Evolutionary conservation across 768 basidiomycete genomes (phyloP).

Genomic region (Mrakia blollopis): DNA sequence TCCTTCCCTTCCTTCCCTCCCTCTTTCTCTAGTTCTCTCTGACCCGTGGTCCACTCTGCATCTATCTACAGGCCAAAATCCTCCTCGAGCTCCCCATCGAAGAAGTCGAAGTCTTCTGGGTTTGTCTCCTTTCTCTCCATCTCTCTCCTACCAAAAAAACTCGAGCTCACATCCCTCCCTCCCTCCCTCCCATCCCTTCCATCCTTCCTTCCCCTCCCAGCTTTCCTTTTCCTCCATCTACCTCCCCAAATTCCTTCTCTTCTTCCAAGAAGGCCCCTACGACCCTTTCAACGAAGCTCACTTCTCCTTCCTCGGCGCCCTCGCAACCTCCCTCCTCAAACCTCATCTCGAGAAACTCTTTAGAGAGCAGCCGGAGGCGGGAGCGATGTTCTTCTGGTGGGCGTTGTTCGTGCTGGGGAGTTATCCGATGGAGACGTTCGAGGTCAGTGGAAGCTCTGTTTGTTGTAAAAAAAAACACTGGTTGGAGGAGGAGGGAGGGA

Average conservation of each 20-base stretch:
- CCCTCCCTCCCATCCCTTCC: background rate
- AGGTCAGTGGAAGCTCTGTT: background rate
- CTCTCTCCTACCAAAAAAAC: background rate
- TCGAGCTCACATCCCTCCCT: background rate
- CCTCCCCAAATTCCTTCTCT: slow-evolving; percentile 6
- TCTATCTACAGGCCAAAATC: background rate
- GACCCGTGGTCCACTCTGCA: no score
- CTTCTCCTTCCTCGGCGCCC: background rate
- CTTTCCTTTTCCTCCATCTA: background rate
- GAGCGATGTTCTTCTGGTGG: background rate
- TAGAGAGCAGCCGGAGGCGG: background rate
- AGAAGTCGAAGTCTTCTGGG: slow-evolving; percentile 6
- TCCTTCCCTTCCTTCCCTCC: background rate
- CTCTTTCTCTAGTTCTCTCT: background rate
- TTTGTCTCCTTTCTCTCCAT: background rate
- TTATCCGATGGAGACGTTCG: slow-evolving; percentile 6
- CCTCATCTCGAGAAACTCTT: background rate
- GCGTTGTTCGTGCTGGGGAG: background rate
- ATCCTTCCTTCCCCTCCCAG: background rate
- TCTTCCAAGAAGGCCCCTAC: slow-evolving; percentile 2
- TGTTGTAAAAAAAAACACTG: no score
- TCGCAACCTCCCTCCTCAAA: background rate
- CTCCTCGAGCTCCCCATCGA: background rate
- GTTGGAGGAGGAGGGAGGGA: no score
- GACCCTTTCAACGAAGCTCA: background rate